Base-by-base conservation (phyloP, 2,329 filamentous ascomycete genomes). In the Purpureocillium takamizusanense region DNA sequence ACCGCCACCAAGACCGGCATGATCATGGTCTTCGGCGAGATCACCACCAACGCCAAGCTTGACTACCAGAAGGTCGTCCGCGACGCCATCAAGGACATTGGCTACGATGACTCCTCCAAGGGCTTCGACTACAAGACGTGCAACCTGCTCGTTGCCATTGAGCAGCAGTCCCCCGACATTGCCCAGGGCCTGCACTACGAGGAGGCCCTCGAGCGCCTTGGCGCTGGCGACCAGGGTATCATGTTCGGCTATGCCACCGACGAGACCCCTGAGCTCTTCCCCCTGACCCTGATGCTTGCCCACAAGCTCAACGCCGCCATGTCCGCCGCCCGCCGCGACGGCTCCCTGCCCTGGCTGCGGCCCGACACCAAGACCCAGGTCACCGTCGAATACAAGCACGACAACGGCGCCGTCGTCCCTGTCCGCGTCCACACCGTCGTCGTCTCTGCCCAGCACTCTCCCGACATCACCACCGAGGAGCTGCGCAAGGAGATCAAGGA, bases 211-310 rank as follows among this genome's bases (percentile, higher is more conserved):
- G 92, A 98, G 81, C 83, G 94, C 72, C 83, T 98, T 50, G 92
- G 92, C 69, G 92, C 92, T 47, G 92, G 92, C 83, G 92, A 98
- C 71, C 92, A 98, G 77, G 92, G 92, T 76, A 95, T 98, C 77
- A 98, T 98, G 92, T 98, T 98, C 70, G 92, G 92, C 58, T 98
- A 98, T 78, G 92, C 92, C 66, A 95, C 92, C 58, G 92, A 98
- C 60, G 92, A 98, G 79, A 97, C 92, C 56, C 89, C 90, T 46
- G 92, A 98, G 74, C 79, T 94, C 55, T 86, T 97, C 63, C 92
- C 92, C 51, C 76, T 98, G 59, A 97, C 90, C 57, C 77, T 97
- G 54, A 78, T 90, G 58, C 81, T 97, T 60, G 84, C 92, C 59
- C 92, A 98, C 81, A 88, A 89, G 77, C 86, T 98, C 56, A 98